These are phyloP conservation scores for Melastoma malabathricum DNA, from an alignment of 345 rosid species.

Conservation along the genomic window DNA sequence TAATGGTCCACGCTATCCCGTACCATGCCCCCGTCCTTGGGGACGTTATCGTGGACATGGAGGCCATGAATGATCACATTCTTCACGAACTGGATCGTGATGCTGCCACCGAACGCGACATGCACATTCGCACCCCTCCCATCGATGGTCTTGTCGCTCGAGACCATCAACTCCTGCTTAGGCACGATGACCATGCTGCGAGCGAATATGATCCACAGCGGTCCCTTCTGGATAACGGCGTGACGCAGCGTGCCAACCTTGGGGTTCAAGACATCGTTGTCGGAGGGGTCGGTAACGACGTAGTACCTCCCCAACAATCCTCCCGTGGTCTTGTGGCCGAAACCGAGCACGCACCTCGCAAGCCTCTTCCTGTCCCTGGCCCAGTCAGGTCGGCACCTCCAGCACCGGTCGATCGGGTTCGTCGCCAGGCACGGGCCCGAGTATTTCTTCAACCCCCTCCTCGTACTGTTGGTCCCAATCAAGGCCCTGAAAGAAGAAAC, in stretches of 20 bases:
- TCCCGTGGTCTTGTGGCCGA: slow-evolving; percentile 52
- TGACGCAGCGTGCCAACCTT: slow-evolving; percentile 65
- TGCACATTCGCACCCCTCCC: slow-evolving; percentile 58
- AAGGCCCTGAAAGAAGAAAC: slow-evolving; percentile 4
- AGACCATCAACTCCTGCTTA: slow-evolving; percentile 38
- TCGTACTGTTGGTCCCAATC: slow-evolving; percentile 13
- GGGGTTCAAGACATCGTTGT: slow-evolving; percentile 35
- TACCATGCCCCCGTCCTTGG: slow-evolving; percentile 37
- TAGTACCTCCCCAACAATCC: slow-evolving; percentile 42
- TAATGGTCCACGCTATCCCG: slow-evolving; percentile 51
- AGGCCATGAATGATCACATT: slow-evolving; percentile 60
- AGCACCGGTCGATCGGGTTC: slow-evolving; percentile 37
- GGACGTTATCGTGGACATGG: slow-evolving; percentile 34
- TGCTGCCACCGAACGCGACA: slow-evolving; percentile 44
- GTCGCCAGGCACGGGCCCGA: slow-evolving; percentile 16
- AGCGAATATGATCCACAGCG: slow-evolving; percentile 68
- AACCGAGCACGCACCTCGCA: slow-evolving; percentile 52
- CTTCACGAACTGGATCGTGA: slow-evolving; percentile 49
- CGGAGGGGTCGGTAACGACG: slow-evolving; percentile 42
- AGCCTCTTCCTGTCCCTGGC: slow-evolving; percentile 27
- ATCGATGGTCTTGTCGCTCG: slow-evolving; percentile 62
- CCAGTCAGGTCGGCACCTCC: slow-evolving; percentile 31
- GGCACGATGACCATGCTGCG: slow-evolving; percentile 50
- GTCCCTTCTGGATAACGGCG: slow-evolving; percentile 49
- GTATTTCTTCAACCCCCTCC: slow-evolving; percentile 10